Evolutionary conservation across 495 filamentous ascomycete species (phyloP), one percentile per base, ranked within the genome.

Genomic region (Neurospora sp.): DNA sequence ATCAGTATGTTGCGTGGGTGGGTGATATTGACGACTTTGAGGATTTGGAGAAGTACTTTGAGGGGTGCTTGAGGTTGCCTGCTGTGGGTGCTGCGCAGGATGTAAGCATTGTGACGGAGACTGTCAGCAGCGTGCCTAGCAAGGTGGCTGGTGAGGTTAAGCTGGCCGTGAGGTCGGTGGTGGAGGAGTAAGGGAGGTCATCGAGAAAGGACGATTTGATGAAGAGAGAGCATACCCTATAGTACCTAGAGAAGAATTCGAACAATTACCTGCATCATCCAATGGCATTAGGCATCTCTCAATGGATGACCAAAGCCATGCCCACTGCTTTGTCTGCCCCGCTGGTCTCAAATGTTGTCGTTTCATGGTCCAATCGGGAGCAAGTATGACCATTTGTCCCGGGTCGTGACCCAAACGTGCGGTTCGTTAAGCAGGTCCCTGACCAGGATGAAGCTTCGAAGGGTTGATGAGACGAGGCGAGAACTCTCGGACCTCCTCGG

Each of bases 1-100:
- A 93, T 83, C 87, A 89, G 72, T 90, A 93, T 80, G 84, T 92
- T 48, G 86, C 74, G 3, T 85, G 82, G 77, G 79, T 91, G 41
- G 87, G 87, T 1, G 85, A 84, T 14, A 72, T 92, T 72, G 84
- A 86, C 38, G 88, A 89, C 79, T 82, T 87, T 14, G 73, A 75
- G 9, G 80, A 80, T 7, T 74, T 89, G 41, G 70, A 78, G 70
- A 41, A 68, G n/a, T 82, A 81, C 53, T 82, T 82, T 61, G 79
- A 79, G 59, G 79, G 81, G 7, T 78, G 74, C 44, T 72, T 82
- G 27, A 72, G 79, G n/a, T 71, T 82, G 53, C 53, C 53, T 1
- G 48, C 48, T 0, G 48, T 27, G 27, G 9, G 20, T 59, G 48
- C 22, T 59, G 48, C 48, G 20, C 53, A 65, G 27, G 53, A 31